phyloP scores from a whole-genome alignment of 208 protist species.

The Leishmania amazonensis region DNA sequence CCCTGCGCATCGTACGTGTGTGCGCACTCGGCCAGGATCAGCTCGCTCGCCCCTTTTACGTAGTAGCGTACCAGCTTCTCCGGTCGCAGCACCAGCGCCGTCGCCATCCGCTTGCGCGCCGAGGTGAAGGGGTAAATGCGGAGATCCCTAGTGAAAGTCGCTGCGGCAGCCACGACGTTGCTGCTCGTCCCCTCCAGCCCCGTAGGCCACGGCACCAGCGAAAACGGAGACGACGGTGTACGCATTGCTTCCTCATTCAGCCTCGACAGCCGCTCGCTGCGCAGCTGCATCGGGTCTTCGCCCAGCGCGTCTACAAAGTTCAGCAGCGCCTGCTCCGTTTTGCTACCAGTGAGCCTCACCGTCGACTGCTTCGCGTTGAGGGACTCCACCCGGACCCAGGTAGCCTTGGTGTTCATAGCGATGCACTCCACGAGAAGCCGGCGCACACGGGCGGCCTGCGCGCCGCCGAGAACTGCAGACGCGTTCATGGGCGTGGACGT shows the following conservation, averaged over 20 bases:
- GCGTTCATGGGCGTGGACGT: conserved; percentile 9
- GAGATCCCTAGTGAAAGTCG: conserved; percentile 25
- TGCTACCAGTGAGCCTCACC: conserved; percentile 52
- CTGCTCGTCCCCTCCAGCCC: conserved; percentile 25
- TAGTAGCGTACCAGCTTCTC: conserved; percentile 61
- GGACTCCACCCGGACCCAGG: conserved; percentile 36
- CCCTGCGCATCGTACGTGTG: conserved; percentile 39
- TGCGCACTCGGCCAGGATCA: conserved; percentile 54
- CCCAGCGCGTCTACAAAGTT: conserved; percentile 25
- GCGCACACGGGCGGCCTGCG: conserved; percentile 18
- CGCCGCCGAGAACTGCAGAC: conserved; percentile 27
- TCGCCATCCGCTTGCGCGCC: conserved; percentile 82
- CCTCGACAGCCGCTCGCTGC: conserved; percentile 31
- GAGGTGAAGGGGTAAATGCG: conserved; percentile 78
- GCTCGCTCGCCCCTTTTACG: conserved; percentile 70
- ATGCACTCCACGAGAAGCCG: conserved; percentile 67
- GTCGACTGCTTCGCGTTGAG: conserved; percentile 50
- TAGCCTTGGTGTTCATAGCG: conserved; percentile 58
- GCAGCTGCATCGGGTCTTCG: conserved; percentile 29
- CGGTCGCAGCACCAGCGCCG: conserved; percentile 37
- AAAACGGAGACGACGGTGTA: conserved; percentile 67
- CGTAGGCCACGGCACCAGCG: conserved; percentile 50
- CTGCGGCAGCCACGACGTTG: conserved; percentile 18
- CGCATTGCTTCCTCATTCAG: conserved; percentile 36
- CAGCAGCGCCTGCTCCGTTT: conserved; percentile 74